These are phyloP conservation scores for grape (Vitis vinifera) DNA, from an alignment of 164 flowering plant genomes.

Conservation along the genomic window DNA sequence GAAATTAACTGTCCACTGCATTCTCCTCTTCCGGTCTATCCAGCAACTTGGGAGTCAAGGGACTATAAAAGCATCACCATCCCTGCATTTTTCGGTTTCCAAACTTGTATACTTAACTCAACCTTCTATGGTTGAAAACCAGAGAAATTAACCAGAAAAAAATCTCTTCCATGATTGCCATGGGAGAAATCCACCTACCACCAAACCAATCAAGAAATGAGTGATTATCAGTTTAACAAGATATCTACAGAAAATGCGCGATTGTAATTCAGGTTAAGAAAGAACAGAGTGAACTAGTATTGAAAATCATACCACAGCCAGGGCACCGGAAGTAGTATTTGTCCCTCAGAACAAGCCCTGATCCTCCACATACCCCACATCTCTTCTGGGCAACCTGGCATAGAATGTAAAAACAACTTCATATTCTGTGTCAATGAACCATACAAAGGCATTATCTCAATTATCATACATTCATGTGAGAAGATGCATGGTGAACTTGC, in stretches of 20 bases:
- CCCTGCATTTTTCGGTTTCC: no score
- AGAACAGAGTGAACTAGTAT: not conserved
- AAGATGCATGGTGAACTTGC: no score
- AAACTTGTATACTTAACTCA: no score
- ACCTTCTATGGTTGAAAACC: not conserved
- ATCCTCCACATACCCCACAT: constrained; percentile 77
- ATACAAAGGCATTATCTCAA: no score
- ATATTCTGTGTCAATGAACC: no score
- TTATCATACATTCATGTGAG: no score
- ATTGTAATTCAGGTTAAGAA: not conserved
- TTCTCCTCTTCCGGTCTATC: no score
- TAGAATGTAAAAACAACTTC: not conserved
- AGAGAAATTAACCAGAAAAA: constrained; percentile 57
- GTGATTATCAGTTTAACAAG: not conserved
- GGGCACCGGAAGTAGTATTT: constrained; percentile 77
- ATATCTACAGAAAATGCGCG: not conserved
- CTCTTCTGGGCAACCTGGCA: constrained; percentile 67
- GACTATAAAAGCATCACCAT: no score
- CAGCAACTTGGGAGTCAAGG: no score
- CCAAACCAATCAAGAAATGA: not conserved
- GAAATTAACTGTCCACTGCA: no score
- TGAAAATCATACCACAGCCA: constrained; percentile 56
- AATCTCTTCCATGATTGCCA: constrained; percentile 96
- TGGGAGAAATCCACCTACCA: constrained; percentile 91
- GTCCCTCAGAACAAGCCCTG: constrained; percentile 78